Evolutionary conservation across 305 asterid species (phyloP).

Genomic region (Fraxinus dipetala): DNA sequence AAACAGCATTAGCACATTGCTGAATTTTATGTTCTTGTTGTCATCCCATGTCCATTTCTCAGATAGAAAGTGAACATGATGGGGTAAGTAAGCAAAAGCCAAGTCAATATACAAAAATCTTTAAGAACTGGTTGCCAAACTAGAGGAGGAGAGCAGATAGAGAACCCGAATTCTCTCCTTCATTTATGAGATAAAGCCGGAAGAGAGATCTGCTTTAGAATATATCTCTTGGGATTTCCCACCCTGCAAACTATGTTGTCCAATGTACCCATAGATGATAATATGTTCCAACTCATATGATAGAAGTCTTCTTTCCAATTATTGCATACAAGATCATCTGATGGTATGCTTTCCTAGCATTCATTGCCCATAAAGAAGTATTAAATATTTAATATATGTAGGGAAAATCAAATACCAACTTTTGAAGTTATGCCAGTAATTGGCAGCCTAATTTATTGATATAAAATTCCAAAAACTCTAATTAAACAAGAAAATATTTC

Average conservation of each 20-base stretch:
- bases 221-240: neutral
- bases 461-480: neutral
- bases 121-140: neutral
- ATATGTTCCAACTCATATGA: neutral
- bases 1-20: neutral
- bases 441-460: neutral
- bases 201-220: neutral
- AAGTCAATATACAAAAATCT: neutral
- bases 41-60: neutral
- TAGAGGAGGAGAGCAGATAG: neutral
- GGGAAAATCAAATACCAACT: neutral
- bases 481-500: neutral
- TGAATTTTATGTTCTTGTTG: neutral
- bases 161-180: neutral
- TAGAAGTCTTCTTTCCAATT: neutral
- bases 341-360: neutral
- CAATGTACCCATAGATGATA: neutral
- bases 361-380: neutral
- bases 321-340: neutral
- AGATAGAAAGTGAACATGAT: neutral
- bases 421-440: neutral
- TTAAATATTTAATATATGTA: neutral
- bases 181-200: neutral
- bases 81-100: neutral
- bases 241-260: neutral